A percentile compares a stretch with the other conserved stretches of the same genome.
These are phyloP conservation scores for Pseudomassariella vexata DNA, from an alignment of 2,329 filamentous ascomycete species.

Conservation along the genomic window DNA sequence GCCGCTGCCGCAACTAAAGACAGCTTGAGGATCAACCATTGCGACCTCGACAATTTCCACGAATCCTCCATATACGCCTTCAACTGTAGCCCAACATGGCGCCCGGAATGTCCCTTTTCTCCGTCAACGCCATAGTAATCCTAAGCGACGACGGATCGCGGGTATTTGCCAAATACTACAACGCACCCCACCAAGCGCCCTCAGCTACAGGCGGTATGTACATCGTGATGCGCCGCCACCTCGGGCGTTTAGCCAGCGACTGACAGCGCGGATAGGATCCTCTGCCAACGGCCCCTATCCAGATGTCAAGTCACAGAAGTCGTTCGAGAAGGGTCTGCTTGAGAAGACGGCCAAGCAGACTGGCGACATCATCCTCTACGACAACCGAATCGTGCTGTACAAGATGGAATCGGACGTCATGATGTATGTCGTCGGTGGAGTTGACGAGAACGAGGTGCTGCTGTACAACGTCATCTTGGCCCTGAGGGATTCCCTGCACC, in stretches of 20 bases:
- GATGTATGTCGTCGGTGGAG: slow-evolving; percentile 84
- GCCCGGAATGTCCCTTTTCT: slow-evolving; percentile 69
- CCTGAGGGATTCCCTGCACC: slow-evolving; percentile 82
- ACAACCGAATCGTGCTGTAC: slow-evolving; percentile 93
- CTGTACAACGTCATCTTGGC: slow-evolving; percentile 91
- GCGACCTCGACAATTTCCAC: too few species aligned
- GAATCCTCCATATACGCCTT: background rate
- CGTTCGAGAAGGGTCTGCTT: slow-evolving; percentile 91
- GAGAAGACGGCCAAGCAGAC: slow-evolving; percentile 96
- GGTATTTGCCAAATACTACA: slow-evolving; percentile 73
- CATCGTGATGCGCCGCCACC: slow-evolving; percentile 3
- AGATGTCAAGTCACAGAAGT: slow-evolving; percentile 87
- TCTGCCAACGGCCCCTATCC: slow-evolving; percentile 70
- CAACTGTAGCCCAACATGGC: slow-evolving; percentile 46
- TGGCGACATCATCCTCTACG: slow-evolving; percentile 76
- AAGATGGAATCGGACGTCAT: slow-evolving; percentile 98
- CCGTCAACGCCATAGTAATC: slow-evolving; percentile 71
- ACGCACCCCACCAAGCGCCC: slow-evolving; percentile 46
- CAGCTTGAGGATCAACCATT: too few species aligned
- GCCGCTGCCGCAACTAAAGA: background rate
- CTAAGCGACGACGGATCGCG: slow-evolving; percentile 84
- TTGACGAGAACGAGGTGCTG: slow-evolving; percentile 95
- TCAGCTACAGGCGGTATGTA: slow-evolving; percentile 17
- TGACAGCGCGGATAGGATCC: slow-evolving; percentile 32
- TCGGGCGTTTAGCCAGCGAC: slow-evolving; percentile 15